A percentile compares a stretch with the other conserved stretches of the same genome.
phyloP scores from a whole-genome alignment of 2,329 filamentous ascomycete species.

The Fusarium agapanthi region DNA sequence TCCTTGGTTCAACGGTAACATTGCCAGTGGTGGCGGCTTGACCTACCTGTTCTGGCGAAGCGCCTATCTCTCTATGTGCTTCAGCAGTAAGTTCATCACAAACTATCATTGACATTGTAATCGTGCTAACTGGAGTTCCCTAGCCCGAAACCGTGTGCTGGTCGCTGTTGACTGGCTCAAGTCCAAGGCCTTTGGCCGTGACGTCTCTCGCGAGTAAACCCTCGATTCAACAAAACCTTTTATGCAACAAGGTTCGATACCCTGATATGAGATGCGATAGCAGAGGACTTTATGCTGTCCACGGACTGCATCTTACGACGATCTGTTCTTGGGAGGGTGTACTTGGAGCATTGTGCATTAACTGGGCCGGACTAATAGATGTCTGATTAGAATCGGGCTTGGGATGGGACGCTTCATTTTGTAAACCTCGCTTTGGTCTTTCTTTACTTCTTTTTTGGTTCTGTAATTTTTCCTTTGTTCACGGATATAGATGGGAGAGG shows the following conservation, averaged over 20 bases:
- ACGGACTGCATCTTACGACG: slow-evolving; percentile 28
- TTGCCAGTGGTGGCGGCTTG: slow-evolving; percentile 90
- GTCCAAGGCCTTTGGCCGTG: slow-evolving; percentile 94
- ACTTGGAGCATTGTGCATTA: slow-evolving; percentile 43
- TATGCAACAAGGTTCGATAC: slow-evolving; percentile 39
- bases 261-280: slow-evolving; percentile 34
- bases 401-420: slow-evolving; percentile 37
- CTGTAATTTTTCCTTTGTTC: slow-evolving; percentile 36
- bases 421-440: slow-evolving; percentile 33
- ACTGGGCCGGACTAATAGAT: slow-evolving; percentile 44
- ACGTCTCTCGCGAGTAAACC: slow-evolving; percentile 82
- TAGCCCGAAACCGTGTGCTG: slow-evolving; percentile 91
- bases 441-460: slow-evolving; percentile 28
- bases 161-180: slow-evolving; percentile 97
- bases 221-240: slow-evolving; percentile 29
- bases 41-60: slow-evolving; percentile 99
- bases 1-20: slow-evolving; percentile 95
- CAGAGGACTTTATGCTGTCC: slow-evolving; percentile 6
- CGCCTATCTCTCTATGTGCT: slow-evolving; percentile 99
- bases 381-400: slow-evolving; percentile 42
- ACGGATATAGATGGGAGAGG: slow-evolving; percentile 36
- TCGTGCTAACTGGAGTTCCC: slow-evolving; percentile 29
- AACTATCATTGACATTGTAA: background rate
- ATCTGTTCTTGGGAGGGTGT: slow-evolving; percentile 43
- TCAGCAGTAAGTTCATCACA: slow-evolving; percentile 81